Evolutionary conservation across 148 eudicot species (phyloP).

Genomic region (Nepenthes mirabilis): DNA sequence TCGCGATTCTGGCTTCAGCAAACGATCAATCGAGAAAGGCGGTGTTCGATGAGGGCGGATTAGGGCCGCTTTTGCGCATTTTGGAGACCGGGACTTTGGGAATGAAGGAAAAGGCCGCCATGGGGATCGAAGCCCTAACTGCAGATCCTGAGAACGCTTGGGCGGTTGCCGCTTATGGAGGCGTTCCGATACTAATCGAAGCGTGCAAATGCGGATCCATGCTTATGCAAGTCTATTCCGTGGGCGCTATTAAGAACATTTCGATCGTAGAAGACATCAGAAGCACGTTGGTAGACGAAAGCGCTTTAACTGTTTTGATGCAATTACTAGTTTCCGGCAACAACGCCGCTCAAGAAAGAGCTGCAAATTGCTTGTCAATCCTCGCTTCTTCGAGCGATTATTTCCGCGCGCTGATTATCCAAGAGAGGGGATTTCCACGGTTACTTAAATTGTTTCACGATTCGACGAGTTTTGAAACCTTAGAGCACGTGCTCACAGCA

Average conservation of each 20-base stretch:
- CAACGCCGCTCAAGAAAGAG: conserved; percentile 23
- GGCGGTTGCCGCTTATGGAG: conserved; percentile 57
- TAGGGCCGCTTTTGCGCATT: conserved; percentile 41
- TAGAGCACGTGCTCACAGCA: conserved; percentile 48
- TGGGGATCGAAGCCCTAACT: conserved; percentile 45
- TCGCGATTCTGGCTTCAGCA: conserved; percentile 26
- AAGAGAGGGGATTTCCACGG: conserved; percentile 31
- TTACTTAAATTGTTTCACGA: conserved; percentile 33
- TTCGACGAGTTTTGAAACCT: conserved; percentile 20
- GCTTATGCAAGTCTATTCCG: conserved; percentile 20
- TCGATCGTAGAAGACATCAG: conserved; percentile 36
- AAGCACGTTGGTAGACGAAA: conserved; percentile 30
- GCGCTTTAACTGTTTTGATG: conserved; percentile 30
- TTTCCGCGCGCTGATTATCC: conserved; percentile 21
- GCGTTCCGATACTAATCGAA: conserved; percentile 32
- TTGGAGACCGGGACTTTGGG: conserved; percentile 28
- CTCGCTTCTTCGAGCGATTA: conserved; percentile 31
- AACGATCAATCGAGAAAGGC: conserved; percentile 31
- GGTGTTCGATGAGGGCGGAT: conserved; percentile 52
- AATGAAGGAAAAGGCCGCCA: conserved; percentile 37
- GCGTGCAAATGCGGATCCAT: conserved; percentile 40
- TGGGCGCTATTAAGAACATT: conserved; percentile 37
- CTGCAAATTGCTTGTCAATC: conserved; percentile 43
- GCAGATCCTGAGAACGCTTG: conserved; percentile 48
- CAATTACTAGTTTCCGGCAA: conserved; percentile 28